These are phyloP conservation scores for Pleurotus citrinopileatus DNA, from an alignment of 768 basidiomycete species.

Conservation along the genomic window DNA sequence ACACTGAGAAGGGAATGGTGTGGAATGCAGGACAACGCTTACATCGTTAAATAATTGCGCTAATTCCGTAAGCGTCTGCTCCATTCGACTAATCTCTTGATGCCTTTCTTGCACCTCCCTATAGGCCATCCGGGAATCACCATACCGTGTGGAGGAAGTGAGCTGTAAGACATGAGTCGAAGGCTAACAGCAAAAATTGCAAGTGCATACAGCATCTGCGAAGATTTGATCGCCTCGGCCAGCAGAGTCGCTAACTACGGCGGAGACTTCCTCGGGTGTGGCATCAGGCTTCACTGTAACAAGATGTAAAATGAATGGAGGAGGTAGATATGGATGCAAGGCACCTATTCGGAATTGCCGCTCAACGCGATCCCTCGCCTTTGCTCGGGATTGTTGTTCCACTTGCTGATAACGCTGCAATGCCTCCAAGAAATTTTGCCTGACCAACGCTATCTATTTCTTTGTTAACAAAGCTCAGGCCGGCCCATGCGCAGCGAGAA, in stretches of 20 bases:
- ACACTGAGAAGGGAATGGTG: neutral
- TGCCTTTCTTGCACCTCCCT: conserved; percentile 89
- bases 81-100: conserved; percentile 80
- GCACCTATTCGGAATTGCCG: conserved; percentile 75
- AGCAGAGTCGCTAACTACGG: conserved; percentile 49
- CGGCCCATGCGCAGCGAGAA: neutral
- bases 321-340: neutral
- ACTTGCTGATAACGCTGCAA: conserved; percentile 77
- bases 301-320: neutral
- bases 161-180: conserved; percentile 40
- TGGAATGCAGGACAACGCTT: conserved; percentile 14
- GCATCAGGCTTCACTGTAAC: conserved; percentile 81
- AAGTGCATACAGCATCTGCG: conserved; percentile 57
- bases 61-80: conserved; percentile 84
- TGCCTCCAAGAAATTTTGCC: conserved; percentile 70
- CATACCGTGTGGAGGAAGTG: conserved; percentile 75
- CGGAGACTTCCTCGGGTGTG: conserved; percentile 73
- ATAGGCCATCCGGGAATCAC: conserved; percentile 77
- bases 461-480: neutral
- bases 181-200: conserved; percentile 7
- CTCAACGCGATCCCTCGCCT: conserved; percentile 65
- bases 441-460: conserved; percentile 55
- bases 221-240: conserved; percentile 72
- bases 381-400: conserved; percentile 66
- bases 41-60: conserved; percentile 88